Percentiles rank a stretch among this genome's conserved stretches.
Evolutionary conservation across 805 yeast genomes (phyloP).

Genomic region (Metschnikowia peoriensis): DNA sequence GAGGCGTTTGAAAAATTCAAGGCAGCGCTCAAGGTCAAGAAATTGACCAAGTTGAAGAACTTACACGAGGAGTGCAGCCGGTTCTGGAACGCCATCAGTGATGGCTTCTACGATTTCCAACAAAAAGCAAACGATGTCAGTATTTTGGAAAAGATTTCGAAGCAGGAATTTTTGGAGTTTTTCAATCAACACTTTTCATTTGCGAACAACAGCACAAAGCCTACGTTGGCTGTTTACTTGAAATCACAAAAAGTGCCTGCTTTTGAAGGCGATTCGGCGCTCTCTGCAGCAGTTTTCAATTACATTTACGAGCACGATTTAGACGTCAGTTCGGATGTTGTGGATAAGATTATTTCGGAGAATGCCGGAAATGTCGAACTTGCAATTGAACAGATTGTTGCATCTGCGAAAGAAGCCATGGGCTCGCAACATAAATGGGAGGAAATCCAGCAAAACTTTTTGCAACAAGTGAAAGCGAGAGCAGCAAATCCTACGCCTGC

Average conservation of each 20-base stretch:
- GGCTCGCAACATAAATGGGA: not conserved
- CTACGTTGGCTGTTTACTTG: slow-evolving; percentile 37
- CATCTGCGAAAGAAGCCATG: not conserved
- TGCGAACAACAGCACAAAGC: slow-evolving; percentile 15
- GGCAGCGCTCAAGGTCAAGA: slow-evolving; percentile 61
- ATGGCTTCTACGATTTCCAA: slow-evolving; percentile 78
- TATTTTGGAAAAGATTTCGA: slow-evolving; percentile 50
- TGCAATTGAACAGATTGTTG: slow-evolving; percentile 17
- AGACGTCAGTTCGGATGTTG: slow-evolving; percentile 24
- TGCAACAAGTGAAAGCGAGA: slow-evolving; percentile 18
- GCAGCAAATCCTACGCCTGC: slow-evolving; percentile 30
- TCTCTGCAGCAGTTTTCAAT: slow-evolving; percentile 28
- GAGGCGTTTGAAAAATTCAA: slow-evolving; percentile 70
- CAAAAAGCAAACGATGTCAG: slow-evolving; percentile 57
- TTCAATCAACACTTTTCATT: slow-evolving; percentile 44
- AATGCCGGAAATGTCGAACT: slow-evolving; percentile 13
- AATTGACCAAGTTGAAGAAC: slow-evolving; percentile 72
- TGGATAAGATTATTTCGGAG: slow-evolving; percentile 17
- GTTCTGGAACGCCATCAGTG: slow-evolving; percentile 64
- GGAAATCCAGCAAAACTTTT: slow-evolving; percentile 9
- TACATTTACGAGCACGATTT: slow-evolving; percentile 23
- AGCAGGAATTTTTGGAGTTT: slow-evolving; percentile 56
- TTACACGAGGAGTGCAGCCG: slow-evolving; percentile 70
- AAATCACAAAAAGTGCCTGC: slow-evolving; percentile 46
- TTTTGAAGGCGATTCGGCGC: slow-evolving; percentile 19